Evolutionary conservation across 257 asterid species (phyloP).

Genomic region (Ballota nigra): DNA sequence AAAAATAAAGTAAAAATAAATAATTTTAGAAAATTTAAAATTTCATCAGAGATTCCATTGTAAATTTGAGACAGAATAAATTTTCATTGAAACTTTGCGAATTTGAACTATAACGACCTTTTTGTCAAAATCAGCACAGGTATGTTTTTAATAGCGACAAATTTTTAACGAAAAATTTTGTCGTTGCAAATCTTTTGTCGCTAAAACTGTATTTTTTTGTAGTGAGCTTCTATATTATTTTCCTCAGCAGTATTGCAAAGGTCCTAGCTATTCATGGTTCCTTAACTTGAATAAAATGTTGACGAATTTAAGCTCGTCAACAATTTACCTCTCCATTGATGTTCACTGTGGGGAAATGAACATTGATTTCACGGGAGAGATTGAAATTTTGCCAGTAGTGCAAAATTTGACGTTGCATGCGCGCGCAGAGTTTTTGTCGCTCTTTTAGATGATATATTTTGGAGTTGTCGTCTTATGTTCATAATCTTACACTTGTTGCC

Average conservation of each 20-base stretch:
- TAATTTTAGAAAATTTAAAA: too few relatives aligned
- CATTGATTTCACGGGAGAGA: background rate
- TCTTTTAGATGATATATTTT: background rate
- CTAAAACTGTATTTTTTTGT: too few relatives aligned
- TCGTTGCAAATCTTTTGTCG: too few relatives aligned
- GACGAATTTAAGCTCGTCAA: background rate
- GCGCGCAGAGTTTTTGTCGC: background rate
- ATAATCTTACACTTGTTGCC: background rate
- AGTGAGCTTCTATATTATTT: too few relatives aligned
- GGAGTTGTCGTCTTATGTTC: background rate
- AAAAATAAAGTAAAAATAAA: too few relatives aligned
- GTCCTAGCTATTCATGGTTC: background rate
- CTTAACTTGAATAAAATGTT: background rate
- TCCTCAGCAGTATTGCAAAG: background rate
- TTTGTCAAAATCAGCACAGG: too few relatives aligned
- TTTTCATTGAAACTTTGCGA: too few relatives aligned
- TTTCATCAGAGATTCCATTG: too few relatives aligned
- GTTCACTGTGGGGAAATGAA: background rate
- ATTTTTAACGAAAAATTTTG: too few relatives aligned
- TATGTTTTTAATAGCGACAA: too few relatives aligned
- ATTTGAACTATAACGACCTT: too few relatives aligned
- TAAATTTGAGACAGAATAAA: too few relatives aligned
- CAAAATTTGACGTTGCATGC: background rate
- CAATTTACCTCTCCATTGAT: background rate
- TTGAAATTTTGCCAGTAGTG: background rate